Conservation (phyloP, 805 yeast species). For the Starmera amethionina region DNA sequence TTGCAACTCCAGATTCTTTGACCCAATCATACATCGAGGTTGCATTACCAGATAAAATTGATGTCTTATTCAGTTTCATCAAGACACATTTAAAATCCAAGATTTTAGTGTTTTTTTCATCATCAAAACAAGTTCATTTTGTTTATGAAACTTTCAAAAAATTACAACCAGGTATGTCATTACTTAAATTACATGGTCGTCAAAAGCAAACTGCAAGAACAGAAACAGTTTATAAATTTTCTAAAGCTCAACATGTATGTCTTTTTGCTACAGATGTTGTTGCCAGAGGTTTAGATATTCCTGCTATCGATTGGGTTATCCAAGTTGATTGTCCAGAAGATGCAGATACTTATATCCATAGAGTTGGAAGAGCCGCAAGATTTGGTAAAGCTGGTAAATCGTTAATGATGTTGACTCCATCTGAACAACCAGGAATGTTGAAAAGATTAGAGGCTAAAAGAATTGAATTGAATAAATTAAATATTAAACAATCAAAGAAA, state of each 20-base stretch:
- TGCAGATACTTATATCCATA: constrained; percentile 82
- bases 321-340: constrained; percentile 94
- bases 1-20: constrained; percentile 73
- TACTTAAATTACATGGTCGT: constrained; percentile 78
- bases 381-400: constrained; percentile 87
- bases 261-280: constrained; percentile 97
- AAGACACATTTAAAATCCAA: constrained; percentile 73
- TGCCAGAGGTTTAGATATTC: constrained; percentile 93
- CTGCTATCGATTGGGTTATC: constrained; percentile 86
- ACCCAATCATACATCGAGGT: constrained; percentile 76
- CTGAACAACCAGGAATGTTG: constrained; percentile 72
- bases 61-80: constrained; percentile 63
- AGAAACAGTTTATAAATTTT: constrained; percentile 55
- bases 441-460: constrained; percentile 49
- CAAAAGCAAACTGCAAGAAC: constrained; percentile 70
- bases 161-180: constrained; percentile 33
- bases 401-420: constrained; percentile 70
- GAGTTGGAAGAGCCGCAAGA: constrained; percentile 95
- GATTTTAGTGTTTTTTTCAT: constrained; percentile 68
- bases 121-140: constrained; percentile 48
- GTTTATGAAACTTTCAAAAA: constrained; percentile 18
- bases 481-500: constrained; percentile 61
- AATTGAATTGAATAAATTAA: constrained; percentile 63
- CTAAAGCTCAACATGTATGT: constrained; percentile 42
- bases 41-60: constrained; percentile 72